Evolutionary conservation across 768 basidiomycete genomes (phyloP).

Genomic region (Tylopilus plumbeoviolaceoides): DNA sequence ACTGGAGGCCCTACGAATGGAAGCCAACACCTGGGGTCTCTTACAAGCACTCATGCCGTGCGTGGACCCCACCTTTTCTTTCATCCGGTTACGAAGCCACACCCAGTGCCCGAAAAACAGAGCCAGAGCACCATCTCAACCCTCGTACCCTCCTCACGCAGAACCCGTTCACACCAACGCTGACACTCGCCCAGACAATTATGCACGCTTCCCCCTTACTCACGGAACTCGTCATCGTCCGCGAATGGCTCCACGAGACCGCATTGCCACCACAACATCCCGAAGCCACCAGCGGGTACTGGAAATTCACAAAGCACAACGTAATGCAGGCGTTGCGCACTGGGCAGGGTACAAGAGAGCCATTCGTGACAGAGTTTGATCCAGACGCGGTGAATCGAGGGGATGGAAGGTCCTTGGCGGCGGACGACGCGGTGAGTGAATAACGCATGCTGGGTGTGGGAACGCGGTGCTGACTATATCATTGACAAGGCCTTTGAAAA

Average conservation of each 20-base stretch:
- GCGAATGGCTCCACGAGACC: constrained; percentile 86
- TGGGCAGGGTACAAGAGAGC: constrained; percentile 42
- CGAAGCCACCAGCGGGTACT: constrained; percentile 78
- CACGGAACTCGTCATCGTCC: constrained; percentile 71
- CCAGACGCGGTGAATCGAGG: constrained; percentile 71
- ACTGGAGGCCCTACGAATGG: constrained; percentile 61
- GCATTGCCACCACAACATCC: constrained; percentile 57
- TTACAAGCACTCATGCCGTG: constrained; percentile 76
- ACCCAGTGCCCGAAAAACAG: constrained; percentile 64
- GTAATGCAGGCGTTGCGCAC: constrained; percentile 62
- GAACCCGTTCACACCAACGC: constrained; percentile 82
- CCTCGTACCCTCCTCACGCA: constrained; percentile 54
- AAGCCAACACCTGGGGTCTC: constrained; percentile 79
- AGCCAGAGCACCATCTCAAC: constrained; percentile 41
- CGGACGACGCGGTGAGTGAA: constrained; percentile 70
- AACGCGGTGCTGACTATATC: background rate
- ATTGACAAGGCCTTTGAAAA: constrained; percentile 70
- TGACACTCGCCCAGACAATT: constrained; percentile 69
- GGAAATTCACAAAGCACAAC: constrained; percentile 75
- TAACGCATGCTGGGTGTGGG: background rate
- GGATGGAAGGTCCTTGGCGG: constrained; percentile 56
- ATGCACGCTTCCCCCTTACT: constrained; percentile 65
- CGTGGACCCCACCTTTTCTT: constrained; percentile 27
- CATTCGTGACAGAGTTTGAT: constrained; percentile 66
- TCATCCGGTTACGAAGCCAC: background rate